Base-by-base conservation (phyloP, 257 asterid genomes). In the Capsicum chinense region DNA sequence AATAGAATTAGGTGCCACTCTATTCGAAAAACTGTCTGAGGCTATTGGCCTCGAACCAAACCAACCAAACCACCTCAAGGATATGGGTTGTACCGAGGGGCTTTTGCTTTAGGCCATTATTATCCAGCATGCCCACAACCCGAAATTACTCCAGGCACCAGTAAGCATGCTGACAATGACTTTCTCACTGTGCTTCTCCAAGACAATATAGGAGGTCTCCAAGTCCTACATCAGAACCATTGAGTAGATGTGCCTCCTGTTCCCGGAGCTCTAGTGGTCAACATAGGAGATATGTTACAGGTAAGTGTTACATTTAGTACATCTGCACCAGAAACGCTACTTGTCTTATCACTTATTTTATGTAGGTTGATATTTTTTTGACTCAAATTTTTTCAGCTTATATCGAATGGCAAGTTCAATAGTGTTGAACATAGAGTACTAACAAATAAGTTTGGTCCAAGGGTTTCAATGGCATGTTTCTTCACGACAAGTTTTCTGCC, bases 381-480 rank as follows among this genome's bases (percentile, higher is more conserved):
- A 21, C 50, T 67, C n/a, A 19, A 26, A 17, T 16, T 11, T 13
- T 66, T 66, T 67, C 89, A 87, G 89, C 79, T 87, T 2, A 87
- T 87, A 59, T 39, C 89, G 3, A 84, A 87, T 57, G 87, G 84
- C 63, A 84, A 84, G 56, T 87, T 84, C 15, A 81, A 81, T 62
- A 87, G 89, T 63, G 26, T 66, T 56, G 87, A 87, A 12, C 85
- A 87, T 79, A 74, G 87, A 64, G 89, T 84, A 50, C 37, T 84
- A 54, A 87, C 87, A 5, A 87, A 84, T 73, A 68, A 35, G 19
- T 42, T 47, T 13, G 83, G 87, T 9, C 85, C 85, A 54, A 87
- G 89, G 64, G 37, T 84, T 64, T 84, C 89, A 0, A 58, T 81
- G 63, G 89, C 87, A 17, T 84, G 85, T 70, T 87, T 84, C 85